A percentile compares a stretch with the other conserved stretches of the same genome.
These are phyloP conservation scores for Cyclotella distinguenda DNA, from an alignment of 108 stramenopile species.

Conservation along the genomic window DNA sequence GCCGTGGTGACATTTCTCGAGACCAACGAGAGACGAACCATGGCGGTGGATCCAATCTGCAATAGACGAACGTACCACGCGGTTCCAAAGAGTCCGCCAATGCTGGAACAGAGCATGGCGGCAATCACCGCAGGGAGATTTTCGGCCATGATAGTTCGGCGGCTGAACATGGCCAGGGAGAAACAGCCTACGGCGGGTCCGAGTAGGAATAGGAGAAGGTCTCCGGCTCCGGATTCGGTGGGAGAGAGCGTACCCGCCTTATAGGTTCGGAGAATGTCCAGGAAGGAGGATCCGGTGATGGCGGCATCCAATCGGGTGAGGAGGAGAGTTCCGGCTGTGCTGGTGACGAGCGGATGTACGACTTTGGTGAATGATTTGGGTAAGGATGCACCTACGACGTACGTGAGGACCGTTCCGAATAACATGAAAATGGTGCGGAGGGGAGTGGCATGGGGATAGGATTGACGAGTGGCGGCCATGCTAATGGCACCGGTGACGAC, in stretches of 20 bases:
- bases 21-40: constrained; percentile 39
- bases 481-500: constrained; percentile 48
- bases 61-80: constrained; percentile 47
- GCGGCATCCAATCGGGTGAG: constrained; percentile 31
- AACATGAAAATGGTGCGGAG: constrained; percentile 46
- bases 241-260: constrained; percentile 38
- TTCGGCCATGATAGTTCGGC: constrained; percentile 45
- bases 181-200: constrained; percentile 54
- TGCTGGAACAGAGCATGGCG: constrained; percentile 32
- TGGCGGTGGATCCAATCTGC: constrained; percentile 30
- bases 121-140: constrained; percentile 46
- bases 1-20: constrained; percentile 54
- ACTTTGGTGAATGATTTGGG: constrained; percentile 46
- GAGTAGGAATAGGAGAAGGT: constrained; percentile 67
- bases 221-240: constrained; percentile 48
- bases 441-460: constrained; percentile 32
- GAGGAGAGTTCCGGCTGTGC: constrained; percentile 41
- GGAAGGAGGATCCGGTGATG: constrained; percentile 47
- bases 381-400: constrained; percentile 49
- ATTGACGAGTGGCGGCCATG: constrained; percentile 30
- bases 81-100: constrained; percentile 54
- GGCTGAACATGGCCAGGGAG: constrained; percentile 53
- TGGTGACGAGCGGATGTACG: constrained; percentile 53
- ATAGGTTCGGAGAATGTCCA: constrained; percentile 41
- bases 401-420: constrained; percentile 40